A percentile compares a stretch with the other conserved stretches of the same genome.
These are phyloP conservation scores for Halocafeteria seosinensis DNA, from an alignment of 108 stramenopile species.

Conservation along the genomic window DNA sequence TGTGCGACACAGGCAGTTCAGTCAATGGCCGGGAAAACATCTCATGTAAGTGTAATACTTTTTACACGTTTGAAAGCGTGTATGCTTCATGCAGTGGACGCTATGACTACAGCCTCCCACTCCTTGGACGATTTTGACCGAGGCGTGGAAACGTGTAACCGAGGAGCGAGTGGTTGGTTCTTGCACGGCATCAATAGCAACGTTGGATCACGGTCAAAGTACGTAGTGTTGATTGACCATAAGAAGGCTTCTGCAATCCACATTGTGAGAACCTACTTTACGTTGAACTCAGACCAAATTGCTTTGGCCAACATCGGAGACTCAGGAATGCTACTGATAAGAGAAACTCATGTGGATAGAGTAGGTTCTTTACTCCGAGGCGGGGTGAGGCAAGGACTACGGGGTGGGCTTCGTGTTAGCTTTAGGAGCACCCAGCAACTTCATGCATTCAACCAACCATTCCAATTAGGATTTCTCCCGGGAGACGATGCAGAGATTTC, in stretches of 20 bases:
- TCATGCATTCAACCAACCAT: constrained; percentile 35
- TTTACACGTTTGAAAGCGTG: neutral
- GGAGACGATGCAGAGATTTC: neutral
- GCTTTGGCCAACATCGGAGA: constrained; percentile 33
- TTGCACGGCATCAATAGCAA: constrained; percentile 28
- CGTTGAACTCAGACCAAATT: constrained; percentile 26
- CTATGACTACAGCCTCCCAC: neutral
- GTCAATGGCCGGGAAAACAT: neutral
- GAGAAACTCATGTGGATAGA: too few species aligned
- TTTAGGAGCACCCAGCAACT: constrained; percentile 38
- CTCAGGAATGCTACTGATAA: constrained; percentile 24
- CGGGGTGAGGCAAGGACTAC: too few species aligned
- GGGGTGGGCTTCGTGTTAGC: too few species aligned
- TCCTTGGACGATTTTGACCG: neutral
- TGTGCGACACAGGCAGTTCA: neutral
- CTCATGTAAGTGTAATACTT: neutral
- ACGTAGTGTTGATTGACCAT: too few species aligned
- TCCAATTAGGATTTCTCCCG: constrained; percentile 31
- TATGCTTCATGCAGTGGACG: neutral
- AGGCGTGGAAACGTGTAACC: neutral
- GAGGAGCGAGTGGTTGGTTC: constrained; percentile 15
- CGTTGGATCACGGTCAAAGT: constrained; percentile 27
- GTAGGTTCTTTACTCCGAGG: too few species aligned
- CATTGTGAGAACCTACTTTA: too few species aligned
- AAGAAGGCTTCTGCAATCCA: too few species aligned